Conservation (phyloP, 768 basidiomycete genomes). For the Coprinopsis sp. region DNA sequence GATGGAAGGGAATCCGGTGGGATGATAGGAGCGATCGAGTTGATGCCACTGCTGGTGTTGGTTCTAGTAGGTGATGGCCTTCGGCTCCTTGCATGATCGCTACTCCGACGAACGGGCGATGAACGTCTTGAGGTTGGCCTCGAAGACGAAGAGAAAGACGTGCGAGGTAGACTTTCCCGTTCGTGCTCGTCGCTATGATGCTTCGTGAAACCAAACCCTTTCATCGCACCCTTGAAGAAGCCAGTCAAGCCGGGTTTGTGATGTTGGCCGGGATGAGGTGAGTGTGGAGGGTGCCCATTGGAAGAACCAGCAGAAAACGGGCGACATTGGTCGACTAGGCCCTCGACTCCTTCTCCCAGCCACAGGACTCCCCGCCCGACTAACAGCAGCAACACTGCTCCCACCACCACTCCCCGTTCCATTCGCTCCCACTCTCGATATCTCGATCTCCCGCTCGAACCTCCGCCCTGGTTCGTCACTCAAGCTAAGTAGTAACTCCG, state of each 20-base stretch:
- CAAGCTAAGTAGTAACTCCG: constrained; percentile 62
- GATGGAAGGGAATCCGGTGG: too few species aligned
- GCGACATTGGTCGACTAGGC: constrained; percentile 1
- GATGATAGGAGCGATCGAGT: neutral
- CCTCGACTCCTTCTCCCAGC: constrained; percentile 13
- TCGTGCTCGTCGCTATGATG: neutral
- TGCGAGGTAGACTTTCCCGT: neutral
- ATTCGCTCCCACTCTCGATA: constrained; percentile 10
- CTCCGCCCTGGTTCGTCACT: constrained; percentile 13
- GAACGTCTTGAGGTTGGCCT: neutral
- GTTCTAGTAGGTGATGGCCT: neutral
- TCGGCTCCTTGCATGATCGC: neutral
- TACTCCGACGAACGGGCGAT: neutral
- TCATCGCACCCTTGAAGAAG: constrained; percentile 11
- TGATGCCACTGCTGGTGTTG: too few species aligned
- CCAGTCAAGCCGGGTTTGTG: constrained; percentile 5
- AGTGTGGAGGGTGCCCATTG: too few species aligned
- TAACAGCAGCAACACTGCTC: too few species aligned
- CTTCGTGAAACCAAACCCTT: constrained; percentile 10
- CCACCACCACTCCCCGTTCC: constrained; percentile 14
- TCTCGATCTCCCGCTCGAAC: constrained; percentile 6
- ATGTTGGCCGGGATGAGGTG: too few species aligned
- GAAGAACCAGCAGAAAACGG: constrained; percentile 3
- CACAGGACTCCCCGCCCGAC: constrained; percentile 19
- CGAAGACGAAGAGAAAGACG: neutral